Evolutionary conservation across 768 basidiomycete species (phyloP).

Genomic region (Symmetrospora coprosmae): DNA sequence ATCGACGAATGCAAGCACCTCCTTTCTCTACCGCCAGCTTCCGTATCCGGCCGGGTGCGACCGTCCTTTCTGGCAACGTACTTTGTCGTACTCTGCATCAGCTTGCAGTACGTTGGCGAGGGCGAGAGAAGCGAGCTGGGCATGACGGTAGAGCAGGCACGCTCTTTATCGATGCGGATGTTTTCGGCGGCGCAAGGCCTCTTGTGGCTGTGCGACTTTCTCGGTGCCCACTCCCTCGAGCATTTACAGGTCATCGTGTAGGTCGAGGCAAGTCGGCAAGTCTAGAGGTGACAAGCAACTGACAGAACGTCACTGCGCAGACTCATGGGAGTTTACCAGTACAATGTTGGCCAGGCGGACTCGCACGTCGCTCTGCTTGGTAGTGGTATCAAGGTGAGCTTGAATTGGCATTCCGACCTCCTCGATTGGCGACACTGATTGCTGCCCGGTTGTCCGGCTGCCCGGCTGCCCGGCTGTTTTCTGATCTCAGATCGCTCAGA

Average conservation of each 20-base stretch:
- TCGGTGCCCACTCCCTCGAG: slow-evolving; percentile 19
- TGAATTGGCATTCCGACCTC: too few species aligned
- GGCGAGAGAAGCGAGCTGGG: background rate
- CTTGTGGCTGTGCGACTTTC: slow-evolving; percentile 12
- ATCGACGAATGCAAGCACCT: slow-evolving; percentile 1
- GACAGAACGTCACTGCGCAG: background rate
- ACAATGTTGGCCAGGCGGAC: slow-evolving; percentile 23
- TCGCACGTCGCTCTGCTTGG: slow-evolving; percentile 20
- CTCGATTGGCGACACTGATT: too few species aligned
- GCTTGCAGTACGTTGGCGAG: slow-evolving; percentile 6
- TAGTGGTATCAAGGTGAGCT: slow-evolving; percentile 6
- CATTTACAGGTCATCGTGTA: slow-evolving; percentile 16
- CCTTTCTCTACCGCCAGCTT: slow-evolving; percentile 1
- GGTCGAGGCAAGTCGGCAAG: background rate
- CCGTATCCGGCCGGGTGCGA: background rate
- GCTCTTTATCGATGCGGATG: background rate
- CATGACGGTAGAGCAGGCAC: background rate
- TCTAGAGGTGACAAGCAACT: background rate
- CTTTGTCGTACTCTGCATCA: slow-evolving; percentile 22
- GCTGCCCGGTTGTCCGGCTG: background rate
- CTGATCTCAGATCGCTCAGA: slow-evolving; percentile 9
- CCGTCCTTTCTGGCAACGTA: slow-evolving; percentile 11
- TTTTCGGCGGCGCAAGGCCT: slow-evolving; percentile 13
- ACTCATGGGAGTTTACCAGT: slow-evolving; percentile 22
- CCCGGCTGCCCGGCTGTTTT: background rate